Evolutionary conservation across 345 rosid genomes (phyloP).

Genomic region (Jatropha curcas): DNA sequence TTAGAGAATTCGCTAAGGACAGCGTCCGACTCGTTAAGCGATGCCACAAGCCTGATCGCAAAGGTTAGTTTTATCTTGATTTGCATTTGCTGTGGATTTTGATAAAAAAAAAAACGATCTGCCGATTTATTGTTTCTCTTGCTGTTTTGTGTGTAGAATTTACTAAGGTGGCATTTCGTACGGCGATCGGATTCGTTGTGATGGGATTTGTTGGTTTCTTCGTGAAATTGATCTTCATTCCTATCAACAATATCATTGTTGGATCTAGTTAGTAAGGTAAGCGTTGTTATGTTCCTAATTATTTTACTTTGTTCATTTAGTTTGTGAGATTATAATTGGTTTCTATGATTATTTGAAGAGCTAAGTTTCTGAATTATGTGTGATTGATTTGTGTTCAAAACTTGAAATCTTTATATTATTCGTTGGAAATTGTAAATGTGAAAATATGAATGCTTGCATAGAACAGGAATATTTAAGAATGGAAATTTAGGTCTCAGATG

Average conservation of each 20-base stretch:
- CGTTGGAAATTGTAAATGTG: neutral
- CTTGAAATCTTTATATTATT: neutral
- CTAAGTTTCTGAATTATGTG: too few species aligned
- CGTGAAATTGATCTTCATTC: conserved; percentile 28
- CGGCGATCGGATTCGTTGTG: conserved; percentile 26
- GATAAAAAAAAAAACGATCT: too few species aligned
- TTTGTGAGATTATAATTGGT: too few species aligned
- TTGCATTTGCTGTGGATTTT: neutral
- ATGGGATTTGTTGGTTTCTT: conserved; percentile 30
- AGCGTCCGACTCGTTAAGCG: conserved; percentile 76
- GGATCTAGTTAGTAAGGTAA: conserved; percentile 5
- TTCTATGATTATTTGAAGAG: too few species aligned
- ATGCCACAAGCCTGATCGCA: conserved; percentile 82
- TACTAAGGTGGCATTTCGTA: conserved; percentile 26
- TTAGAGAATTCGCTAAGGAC: conserved; percentile 72
- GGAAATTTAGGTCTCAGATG: neutral
- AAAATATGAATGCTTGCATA: neutral
- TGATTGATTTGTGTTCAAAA: neutral
- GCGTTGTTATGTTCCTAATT: neutral
- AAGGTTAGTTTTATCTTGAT: conserved; percentile 37
- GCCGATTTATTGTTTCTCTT: neutral
- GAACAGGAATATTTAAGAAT: neutral
- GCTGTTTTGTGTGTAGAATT: conserved; percentile 1
- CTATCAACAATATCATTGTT: conserved; percentile 27
- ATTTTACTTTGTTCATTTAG: neutral